Conservation (phyloP, 169 alveolate species). For the Babesia microti region DNA sequence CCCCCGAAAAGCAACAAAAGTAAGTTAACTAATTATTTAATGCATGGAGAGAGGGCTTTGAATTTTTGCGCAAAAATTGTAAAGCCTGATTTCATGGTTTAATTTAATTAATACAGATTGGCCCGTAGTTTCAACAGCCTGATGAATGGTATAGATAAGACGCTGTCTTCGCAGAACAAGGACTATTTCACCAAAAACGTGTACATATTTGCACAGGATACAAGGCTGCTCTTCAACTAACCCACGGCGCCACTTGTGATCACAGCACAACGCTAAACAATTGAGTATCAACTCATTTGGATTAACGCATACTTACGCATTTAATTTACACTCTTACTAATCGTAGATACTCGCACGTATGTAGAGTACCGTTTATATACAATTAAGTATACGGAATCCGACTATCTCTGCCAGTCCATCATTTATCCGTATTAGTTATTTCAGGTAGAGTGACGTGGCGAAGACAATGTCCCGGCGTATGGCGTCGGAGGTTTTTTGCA, state of each 20-base stretch:
- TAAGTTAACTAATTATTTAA: constrained; percentile 4
- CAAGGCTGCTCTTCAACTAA: constrained; percentile 50
- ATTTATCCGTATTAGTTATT: constrained; percentile 7
- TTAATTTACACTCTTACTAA: not conserved
- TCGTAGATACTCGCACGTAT: not conserved
- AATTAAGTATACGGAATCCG: not conserved
- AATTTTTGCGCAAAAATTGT: too few species aligned
- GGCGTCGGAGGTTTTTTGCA: constrained; percentile 64
- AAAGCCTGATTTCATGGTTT: too few species aligned
- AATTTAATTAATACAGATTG: too few species aligned
- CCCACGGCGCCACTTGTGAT: not conserved
- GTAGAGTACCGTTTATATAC: not conserved
- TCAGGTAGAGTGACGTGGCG: constrained; percentile 81
- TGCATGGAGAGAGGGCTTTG: too few species aligned
- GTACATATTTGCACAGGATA: constrained; percentile 65
- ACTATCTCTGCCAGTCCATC: not conserved
- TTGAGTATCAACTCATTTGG: not conserved
- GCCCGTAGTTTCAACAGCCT: constrained; percentile 29
- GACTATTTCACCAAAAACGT: constrained; percentile 63
- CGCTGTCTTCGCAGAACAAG: constrained; percentile 44
- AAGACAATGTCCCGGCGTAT: constrained; percentile 86
- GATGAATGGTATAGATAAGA: constrained; percentile 43
- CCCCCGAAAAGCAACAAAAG: constrained; percentile 66
- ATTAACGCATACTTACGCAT: not conserved
- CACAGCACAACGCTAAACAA: not conserved